These are phyloP conservation scores for Globisporangium emineosum DNA, from an alignment of 352 stramenopile species.

Conservation along the genomic window DNA sequence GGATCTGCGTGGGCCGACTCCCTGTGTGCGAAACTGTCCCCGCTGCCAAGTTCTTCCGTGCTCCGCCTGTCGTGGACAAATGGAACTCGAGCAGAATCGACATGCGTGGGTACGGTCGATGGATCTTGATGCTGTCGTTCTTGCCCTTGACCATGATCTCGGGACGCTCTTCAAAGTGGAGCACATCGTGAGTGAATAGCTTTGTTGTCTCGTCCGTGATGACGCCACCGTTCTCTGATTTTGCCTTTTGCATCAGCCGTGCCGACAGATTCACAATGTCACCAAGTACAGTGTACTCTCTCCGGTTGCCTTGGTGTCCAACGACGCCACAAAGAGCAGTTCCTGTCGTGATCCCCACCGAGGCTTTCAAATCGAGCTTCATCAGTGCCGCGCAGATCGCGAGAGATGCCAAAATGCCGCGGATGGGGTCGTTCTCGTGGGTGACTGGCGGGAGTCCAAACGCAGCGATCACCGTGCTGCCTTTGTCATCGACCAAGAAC, in stretches of 20 bases:
- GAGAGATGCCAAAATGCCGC: constrained; percentile 87
- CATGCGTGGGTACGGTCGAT: constrained; percentile 84
- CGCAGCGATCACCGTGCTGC: constrained; percentile 91
- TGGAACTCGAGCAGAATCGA: constrained; percentile 79
- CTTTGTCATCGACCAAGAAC: constrained; percentile 95
- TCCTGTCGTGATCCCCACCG: constrained; percentile 90
- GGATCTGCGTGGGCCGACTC: constrained; percentile 43
- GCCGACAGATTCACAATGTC: constrained; percentile 94
- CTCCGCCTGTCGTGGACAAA: constrained; percentile 31
- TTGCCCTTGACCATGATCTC: constrained; percentile 93
- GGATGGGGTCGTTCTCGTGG: constrained; percentile 90
- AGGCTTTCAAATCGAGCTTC: constrained; percentile 72
- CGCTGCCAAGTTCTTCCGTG: constrained; percentile 13
- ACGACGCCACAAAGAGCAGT: constrained; percentile 92
- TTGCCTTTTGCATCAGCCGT: constrained; percentile 90
- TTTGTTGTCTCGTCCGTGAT: constrained; percentile 89
- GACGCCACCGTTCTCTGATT: constrained; percentile 78
- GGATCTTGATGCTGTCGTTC: constrained; percentile 88
- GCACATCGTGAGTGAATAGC: constrained; percentile 72
- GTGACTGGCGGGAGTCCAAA: constrained; percentile 91
- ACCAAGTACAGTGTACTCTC: constrained; percentile 93
- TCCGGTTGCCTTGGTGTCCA: constrained; percentile 85
- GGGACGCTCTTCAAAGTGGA: constrained; percentile 86
- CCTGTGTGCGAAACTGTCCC: background rate
- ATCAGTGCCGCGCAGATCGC: constrained; percentile 76